Base-by-base conservation (phyloP, 495 filamentous ascomycete species). In the Aspergillus saccharolyticus region DNA sequence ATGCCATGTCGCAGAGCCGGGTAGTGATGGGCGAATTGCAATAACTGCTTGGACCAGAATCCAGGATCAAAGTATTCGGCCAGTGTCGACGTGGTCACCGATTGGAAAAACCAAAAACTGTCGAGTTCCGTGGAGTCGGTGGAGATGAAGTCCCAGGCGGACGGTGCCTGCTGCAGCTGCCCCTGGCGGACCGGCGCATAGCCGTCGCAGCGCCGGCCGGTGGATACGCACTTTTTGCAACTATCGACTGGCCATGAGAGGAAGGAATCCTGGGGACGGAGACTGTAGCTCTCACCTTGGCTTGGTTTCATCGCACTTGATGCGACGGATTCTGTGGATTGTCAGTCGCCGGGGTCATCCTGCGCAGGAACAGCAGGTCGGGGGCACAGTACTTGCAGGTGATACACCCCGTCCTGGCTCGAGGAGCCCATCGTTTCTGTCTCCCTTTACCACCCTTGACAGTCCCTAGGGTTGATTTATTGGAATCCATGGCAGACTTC, bases 221-320 rank as follows among this genome's bases (percentile, higher is more conserved):
- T 50, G 12, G 47, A 50, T 16, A n/a, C 28, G 15, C 47, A 50
- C 17, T 30, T 24, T 6, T 17, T 22, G 28, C 47, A 50, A 30
- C 47, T 50, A 30, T 7, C 7, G 16, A 14, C 12, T 17, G 28
- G 8, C 1, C 14, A 18, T 28, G 7, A 17, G 2, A 18, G 17
- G 6, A 50, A 16, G 6, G 2, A 4, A 15, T 3, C 16, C 45
- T 24, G 15, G 45, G 14, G 19, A 7, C 8, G 19, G 10, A 2
- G 22, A 25, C 7, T 2, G 20, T 49, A n/a, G 1, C 15, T 24
- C 47, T 28, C 15, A 50, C 47, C 22, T 50, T 28, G 47, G 47
- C 15, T 50, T 50, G 21, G 47, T n/a, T 24, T 50, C 47, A 18
- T 50, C 47, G 18, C 47, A 50, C 8, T 30, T 50, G 22, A 50